Evolutionary conservation across 768 basidiomycete species (phyloP).

Genomic region (Pleurotus ostreatus): DNA sequence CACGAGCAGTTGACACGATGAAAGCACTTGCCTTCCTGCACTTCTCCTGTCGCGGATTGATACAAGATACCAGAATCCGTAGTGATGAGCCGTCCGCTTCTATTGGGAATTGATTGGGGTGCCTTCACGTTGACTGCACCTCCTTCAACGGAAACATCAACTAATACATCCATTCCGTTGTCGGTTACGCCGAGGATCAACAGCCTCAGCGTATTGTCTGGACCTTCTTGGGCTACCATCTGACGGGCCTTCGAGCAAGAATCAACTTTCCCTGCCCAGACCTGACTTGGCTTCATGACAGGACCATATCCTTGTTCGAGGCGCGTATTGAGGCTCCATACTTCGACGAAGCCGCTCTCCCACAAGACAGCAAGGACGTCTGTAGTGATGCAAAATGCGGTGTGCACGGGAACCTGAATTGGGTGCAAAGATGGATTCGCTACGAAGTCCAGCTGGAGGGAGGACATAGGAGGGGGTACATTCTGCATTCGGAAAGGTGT

Average conservation of each 20-base stretch:
- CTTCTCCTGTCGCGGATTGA: constrained; percentile 44
- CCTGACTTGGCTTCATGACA: constrained; percentile 49
- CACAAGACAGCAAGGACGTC: constrained; percentile 68
- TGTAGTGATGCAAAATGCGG: constrained; percentile 50
- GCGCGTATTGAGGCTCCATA: constrained; percentile 69
- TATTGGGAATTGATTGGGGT: constrained; percentile 11
- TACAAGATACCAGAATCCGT: constrained; percentile 27
- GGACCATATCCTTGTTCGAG: constrained; percentile 53
- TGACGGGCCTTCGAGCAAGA: constrained; percentile 23
- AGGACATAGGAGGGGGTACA: constrained; percentile 97
- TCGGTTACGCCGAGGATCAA: constrained; percentile 36
- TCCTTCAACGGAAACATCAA: constrained; percentile 20
- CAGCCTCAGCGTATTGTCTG: constrained; percentile 19
- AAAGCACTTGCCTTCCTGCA: constrained; percentile 39
- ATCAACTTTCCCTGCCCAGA: constrained; percentile 28
- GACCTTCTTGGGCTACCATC: constrained; percentile 12
- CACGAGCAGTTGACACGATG: not conserved
- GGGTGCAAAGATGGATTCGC: constrained; percentile 16
- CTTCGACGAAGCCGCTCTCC: constrained; percentile 61
- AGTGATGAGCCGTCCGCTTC: constrained; percentile 47
- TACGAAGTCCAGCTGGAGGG: constrained; percentile 38
- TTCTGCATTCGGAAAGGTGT: constrained; percentile 95
- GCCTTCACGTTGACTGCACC: constrained; percentile 8
- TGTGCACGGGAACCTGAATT: constrained; percentile 56
- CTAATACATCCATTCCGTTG: constrained; percentile 29